These are phyloP conservation scores for Xylariales sp. DNA, from an alignment of 2,329 filamentous ascomycete species.

Conservation along the genomic window DNA sequence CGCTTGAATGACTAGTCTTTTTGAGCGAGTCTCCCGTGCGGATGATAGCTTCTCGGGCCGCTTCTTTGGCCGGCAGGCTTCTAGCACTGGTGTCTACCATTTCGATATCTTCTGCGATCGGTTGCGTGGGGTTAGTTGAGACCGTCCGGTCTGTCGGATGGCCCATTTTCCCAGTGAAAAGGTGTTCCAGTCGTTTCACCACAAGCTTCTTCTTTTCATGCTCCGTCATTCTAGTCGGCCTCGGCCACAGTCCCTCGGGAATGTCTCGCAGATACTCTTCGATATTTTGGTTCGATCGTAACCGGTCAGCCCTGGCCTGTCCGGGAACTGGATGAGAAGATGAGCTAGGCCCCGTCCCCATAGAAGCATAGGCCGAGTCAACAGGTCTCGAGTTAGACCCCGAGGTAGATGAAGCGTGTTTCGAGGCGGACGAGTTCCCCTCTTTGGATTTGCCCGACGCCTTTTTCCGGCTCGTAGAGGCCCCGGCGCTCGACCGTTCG, in stretches of 20 bases:
- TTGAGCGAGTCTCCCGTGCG: constrained; percentile 48
- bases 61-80: constrained; percentile 46
- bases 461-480: constrained; percentile 58
- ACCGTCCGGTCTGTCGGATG: constrained; percentile 52
- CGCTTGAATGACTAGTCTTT: constrained; percentile 57
- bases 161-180: constrained; percentile 79
- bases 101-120: constrained; percentile 47
- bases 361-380: constrained; percentile 76
- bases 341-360: constrained; percentile 64
- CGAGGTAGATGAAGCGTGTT: constrained; percentile 65
- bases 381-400: constrained; percentile 65
- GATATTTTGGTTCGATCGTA: constrained; percentile 69
- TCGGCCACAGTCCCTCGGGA: constrained; percentile 74
- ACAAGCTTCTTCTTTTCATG: constrained; percentile 80
- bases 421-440: constrained; percentile 60
- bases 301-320: constrained; percentile 49
- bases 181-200: constrained; percentile 79
- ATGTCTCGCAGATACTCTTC: constrained; percentile 79
- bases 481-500: constrained; percentile 59
- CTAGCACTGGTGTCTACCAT: constrained; percentile 41
- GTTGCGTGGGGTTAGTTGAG: constrained; percentile 45
- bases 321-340: constrained; percentile 54
- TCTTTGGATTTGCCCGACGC: constrained; percentile 54
- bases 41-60: constrained; percentile 63
- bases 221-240: constrained; percentile 72